These are phyloP conservation scores for Eucalyptus erythrocorys DNA, from an alignment of 345 rosid species.

Conservation along the genomic window DNA sequence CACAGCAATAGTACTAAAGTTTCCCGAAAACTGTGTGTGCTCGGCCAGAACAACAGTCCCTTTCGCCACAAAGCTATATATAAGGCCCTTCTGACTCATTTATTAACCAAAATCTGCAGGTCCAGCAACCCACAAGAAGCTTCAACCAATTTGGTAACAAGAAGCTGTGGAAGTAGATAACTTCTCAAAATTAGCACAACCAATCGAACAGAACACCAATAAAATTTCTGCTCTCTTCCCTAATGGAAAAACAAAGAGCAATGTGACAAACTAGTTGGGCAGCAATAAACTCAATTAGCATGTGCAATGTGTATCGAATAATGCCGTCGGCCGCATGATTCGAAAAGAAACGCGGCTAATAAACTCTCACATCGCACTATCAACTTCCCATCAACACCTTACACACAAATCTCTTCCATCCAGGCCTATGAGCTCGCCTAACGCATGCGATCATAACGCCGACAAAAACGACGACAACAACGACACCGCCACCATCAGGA, in stretches of 20 bases:
- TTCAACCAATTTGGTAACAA: background rate
- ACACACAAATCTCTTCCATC: background rate
- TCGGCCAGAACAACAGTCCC: slow-evolving; percentile 92
- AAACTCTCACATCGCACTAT: background rate
- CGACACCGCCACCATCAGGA: background rate
- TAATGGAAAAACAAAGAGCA: background rate
- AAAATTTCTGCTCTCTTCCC: background rate
- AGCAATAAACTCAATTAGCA: background rate
- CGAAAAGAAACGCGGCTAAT: background rate
- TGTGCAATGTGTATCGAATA: background rate
- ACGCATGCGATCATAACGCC: background rate
- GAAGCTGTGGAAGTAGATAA: background rate
- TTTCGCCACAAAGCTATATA: slow-evolving; percentile 92
- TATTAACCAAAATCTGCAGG: background rate
- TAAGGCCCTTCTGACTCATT: slow-evolving; percentile 89
- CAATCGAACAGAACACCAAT: background rate
- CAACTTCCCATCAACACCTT: background rate
- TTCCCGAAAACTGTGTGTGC: slow-evolving; percentile 87
- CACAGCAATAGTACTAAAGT: slow-evolving; percentile 95
- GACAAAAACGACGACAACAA: background rate
- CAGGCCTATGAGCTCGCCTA: background rate
- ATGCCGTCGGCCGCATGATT: background rate
- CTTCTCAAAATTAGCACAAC: background rate
- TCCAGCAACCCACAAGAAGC: slow-evolving; percentile 1
- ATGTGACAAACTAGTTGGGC: background rate